phyloP scores from a whole-genome alignment of 352 stramenopile genomes.

The Phytophthora pini region DNA sequence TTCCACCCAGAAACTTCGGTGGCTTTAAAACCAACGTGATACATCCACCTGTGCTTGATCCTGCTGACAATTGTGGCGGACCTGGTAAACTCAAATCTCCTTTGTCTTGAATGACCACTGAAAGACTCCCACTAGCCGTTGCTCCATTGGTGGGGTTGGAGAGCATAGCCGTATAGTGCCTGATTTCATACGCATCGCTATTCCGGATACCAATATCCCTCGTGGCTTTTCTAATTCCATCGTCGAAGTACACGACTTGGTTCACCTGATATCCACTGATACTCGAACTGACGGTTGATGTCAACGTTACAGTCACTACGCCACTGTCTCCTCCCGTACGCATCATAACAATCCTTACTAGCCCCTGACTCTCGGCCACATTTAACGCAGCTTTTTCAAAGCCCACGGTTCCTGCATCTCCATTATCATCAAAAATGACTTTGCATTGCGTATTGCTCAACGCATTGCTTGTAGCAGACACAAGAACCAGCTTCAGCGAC shows the following conservation, averaged over 20 bases:
- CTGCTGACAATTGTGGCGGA: constrained; percentile 10
- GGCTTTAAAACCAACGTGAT: constrained; percentile 32
- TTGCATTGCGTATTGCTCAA: constrained; percentile 16
- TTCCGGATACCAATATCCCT: constrained; percentile 29
- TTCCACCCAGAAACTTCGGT: constrained; percentile 37
- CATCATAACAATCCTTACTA: constrained; percentile 13
- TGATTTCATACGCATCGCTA: constrained; percentile 39
- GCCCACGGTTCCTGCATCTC: constrained; percentile 37
- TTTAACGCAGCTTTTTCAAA: constrained; percentile 27
- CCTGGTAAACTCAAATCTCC: constrained; percentile 51
- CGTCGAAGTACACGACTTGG: constrained; percentile 36
- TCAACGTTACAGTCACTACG: constrained; percentile 31
- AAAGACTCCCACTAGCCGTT: constrained; percentile 17
- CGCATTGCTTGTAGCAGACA: constrained; percentile 19
- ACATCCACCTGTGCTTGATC: constrained; percentile 33
- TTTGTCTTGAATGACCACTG: constrained; percentile 40
- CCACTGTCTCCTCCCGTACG: constrained; percentile 19
- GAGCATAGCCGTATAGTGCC: constrained; percentile 38
- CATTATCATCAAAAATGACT: constrained; percentile 43
- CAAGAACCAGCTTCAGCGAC: constrained; percentile 32
- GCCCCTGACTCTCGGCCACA: constrained; percentile 27
- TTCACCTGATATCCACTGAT: constrained; percentile 33
- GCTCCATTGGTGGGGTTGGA: constrained; percentile 37
- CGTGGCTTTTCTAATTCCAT: constrained; percentile 22
- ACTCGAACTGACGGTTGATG: constrained; percentile 40